Evolutionary conservation across 164 flowering plant genomes (phyloP).

Genomic region (Piper longum): DNA sequence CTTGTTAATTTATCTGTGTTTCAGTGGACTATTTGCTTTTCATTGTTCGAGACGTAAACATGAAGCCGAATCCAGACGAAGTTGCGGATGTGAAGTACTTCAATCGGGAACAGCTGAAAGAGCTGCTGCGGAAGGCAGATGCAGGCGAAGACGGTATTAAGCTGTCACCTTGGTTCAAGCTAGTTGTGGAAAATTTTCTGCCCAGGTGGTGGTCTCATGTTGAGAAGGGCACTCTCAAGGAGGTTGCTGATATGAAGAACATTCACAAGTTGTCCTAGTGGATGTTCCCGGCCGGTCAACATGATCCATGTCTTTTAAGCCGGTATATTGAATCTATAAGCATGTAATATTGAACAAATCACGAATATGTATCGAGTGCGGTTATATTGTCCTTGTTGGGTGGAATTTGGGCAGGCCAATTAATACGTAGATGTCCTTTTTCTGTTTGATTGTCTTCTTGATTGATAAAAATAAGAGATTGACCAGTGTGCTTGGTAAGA

Average conservation of each 20-base stretch:
- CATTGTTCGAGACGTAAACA: constrained; percentile 66
- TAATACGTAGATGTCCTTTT: too few relatives aligned
- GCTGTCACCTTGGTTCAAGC: constrained; percentile 93
- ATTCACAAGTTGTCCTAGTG: constrained; percentile 50
- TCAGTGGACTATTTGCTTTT: constrained; percentile 94
- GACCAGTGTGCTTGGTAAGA: too few relatives aligned
- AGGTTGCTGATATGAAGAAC: constrained; percentile 74
- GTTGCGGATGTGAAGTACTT: constrained; percentile 73
- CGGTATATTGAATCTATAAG: neutral
- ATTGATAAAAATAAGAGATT: too few relatives aligned
- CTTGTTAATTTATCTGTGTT: constrained; percentile 4
- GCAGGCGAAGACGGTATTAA: constrained; percentile 83
- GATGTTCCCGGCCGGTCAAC: neutral
- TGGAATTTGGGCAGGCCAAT: neutral
- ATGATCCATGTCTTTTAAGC: neutral
- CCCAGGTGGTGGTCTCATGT: constrained; percentile 95
- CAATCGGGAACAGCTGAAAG: constrained; percentile 61
- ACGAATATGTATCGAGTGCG: neutral
- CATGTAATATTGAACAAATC: neutral
- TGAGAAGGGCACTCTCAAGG: constrained; percentile 53
- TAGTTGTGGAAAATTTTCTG: constrained; percentile 83
- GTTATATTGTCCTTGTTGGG: neutral
- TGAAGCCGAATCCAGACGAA: constrained; percentile 83
- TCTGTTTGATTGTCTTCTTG: too few relatives aligned
- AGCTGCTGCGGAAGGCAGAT: constrained; percentile 77